Evolutionary conservation across 2,329 filamentous ascomycete genomes (phyloP), one percentile per base, ranked within the genome.

Genomic region (Penicillium sp.): DNA sequence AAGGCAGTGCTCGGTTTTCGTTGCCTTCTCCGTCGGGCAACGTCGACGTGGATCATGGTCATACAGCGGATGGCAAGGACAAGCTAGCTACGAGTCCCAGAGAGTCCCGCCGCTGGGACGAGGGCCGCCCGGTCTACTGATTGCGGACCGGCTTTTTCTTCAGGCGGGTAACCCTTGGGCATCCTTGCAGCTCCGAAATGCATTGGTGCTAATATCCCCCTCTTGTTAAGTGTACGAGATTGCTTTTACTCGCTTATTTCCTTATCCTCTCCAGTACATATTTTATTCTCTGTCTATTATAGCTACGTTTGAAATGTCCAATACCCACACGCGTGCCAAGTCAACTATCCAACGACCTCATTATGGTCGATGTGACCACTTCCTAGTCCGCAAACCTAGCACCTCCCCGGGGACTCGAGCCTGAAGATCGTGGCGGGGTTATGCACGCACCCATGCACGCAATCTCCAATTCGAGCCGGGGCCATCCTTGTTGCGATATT

Each of bases 81-180:
- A 40, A 56, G 47, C 46, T 58, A 46, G 52, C 55, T 39, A 62
- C 64, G 10, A 64, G 57, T 25, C 61, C 60, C 20, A 57, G 59
- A 24, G 63, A 64, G 42, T 54, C 60, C 9, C 65, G 70, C 37
- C 62, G 62, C 38, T 73, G 72, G 72, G 67, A 74, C 46, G 71
- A 74, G 49, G 68, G 72, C 18, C 64, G 71, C 45, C 67, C 72
- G 13, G 70, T 73, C 42, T 74, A 73, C 52, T 74, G 49, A 68
- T 43, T 25, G 13, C 46, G 10, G 41, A 25, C 20, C 38, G 37
- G 28, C 31, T 33, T 18, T 23, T 45, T 42, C 12, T 46, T 44
- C 27, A 20, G n/a, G 10, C 23, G 32, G 28, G 37, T 28, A 31
- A 42, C n/a, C 1, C 33, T 46, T 32, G 43, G 56, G 47, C 42